Evolutionary conservation across 2,329 filamentous ascomycete species (phyloP).

Genomic region (Colletotrichum sp.): DNA sequence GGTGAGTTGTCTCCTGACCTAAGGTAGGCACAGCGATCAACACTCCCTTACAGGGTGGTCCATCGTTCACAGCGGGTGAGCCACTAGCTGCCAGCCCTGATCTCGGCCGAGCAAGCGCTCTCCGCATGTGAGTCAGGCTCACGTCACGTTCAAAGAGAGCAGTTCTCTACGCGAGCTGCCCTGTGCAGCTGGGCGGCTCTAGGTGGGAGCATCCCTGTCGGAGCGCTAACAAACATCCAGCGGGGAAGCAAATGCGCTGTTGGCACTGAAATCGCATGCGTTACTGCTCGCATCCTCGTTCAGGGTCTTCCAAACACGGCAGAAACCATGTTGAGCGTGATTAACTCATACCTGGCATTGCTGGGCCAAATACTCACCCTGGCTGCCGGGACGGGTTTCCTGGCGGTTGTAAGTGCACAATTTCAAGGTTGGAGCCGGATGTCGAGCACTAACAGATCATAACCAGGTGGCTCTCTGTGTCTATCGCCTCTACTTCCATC

Average conservation of each 20-base stretch:
- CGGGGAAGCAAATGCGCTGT: not conserved
- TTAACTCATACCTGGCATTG: not conserved
- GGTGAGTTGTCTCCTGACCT: not conserved
- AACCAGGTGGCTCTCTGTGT: not conserved
- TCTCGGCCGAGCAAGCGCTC: not conserved
- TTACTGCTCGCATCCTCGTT: not conserved
- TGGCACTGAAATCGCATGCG: not conserved
- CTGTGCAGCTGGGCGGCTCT: not conserved
- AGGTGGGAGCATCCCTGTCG: not conserved
- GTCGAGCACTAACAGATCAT: not conserved
- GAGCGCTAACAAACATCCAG: not conserved
- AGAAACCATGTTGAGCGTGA: not conserved
- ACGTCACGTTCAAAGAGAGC: not conserved
- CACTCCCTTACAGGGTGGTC: not conserved
- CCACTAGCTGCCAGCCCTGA: not conserved
- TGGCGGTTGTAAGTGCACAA: not conserved
- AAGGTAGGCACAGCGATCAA: not conserved
- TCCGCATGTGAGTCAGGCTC: not conserved
- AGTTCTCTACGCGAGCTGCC: not conserved
- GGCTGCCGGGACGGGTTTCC: not conserved
- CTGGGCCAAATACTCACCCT: not conserved
- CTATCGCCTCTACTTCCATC: not conserved
- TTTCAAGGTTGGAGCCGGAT: not conserved
- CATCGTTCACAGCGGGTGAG: not conserved
- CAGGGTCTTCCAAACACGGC: not conserved